These are phyloP conservation scores for Backusella australiensis DNA, from an alignment of 192 early-diverging fungal genomes.

Conservation along the genomic window DNA sequence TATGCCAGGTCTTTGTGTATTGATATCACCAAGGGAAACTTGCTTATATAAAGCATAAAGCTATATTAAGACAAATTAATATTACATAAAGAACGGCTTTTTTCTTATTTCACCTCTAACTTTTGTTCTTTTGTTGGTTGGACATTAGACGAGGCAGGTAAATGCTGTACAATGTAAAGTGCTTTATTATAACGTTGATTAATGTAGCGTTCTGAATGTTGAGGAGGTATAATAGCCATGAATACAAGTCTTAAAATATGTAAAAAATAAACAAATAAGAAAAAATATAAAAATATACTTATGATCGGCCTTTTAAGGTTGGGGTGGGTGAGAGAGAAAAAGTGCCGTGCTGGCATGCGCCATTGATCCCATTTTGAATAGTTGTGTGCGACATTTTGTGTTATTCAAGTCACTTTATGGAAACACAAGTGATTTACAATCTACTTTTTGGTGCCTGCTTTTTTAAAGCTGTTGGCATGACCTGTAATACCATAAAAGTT, in stretches of 20 bases:
- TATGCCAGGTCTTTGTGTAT: slow-evolving; percentile 40
- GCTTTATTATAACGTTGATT: slow-evolving; percentile 35
- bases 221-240: slow-evolving; percentile 1
- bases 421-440: neutral
- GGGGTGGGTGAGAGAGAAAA: neutral
- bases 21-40: slow-evolving; percentile 39
- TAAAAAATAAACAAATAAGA: neutral
- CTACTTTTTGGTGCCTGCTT: neutral
- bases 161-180: slow-evolving; percentile 33
- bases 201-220: slow-evolving; percentile 31
- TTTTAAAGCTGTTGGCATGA: neutral
- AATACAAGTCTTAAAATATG: neutral
- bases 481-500: neutral
- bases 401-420: neutral
- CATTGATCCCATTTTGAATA: neutral
- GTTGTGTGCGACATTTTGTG: neutral
- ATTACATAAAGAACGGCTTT: neutral
- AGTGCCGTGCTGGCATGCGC: neutral
- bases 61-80: slow-evolving; percentile 20
- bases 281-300: neutral
- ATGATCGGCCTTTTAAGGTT: neutral
- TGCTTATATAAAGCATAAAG: slow-evolving; percentile 53
- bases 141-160: slow-evolving; percentile 36
- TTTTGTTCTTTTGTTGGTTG: slow-evolving; percentile 42
- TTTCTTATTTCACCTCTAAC: slow-evolving; percentile 22